A percentile compares a stretch with the other conserved stretches of the same genome.
These are phyloP conservation scores for Babesia bovis DNA, from an alignment of 169 alveolate genomes.

Conservation along the genomic window DNA sequence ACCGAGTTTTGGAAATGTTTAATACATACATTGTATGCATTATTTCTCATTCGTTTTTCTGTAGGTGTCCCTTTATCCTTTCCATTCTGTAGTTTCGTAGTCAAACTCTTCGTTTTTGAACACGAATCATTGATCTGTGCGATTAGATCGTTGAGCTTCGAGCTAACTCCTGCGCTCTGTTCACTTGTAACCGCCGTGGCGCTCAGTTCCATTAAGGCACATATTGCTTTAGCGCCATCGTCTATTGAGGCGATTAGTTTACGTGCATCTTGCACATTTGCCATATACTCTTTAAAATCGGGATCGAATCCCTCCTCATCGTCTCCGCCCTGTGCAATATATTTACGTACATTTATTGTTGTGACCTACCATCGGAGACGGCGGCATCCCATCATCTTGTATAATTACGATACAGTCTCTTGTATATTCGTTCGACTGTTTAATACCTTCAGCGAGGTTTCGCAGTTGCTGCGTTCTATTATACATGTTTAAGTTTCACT, in stretches of 20 bases:
- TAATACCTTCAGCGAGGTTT: conserved; percentile 28
- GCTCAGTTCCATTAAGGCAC: conserved; percentile 35
- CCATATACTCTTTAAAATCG: conserved; percentile 38
- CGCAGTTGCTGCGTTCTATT: conserved; percentile 60
- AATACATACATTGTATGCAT: conserved; percentile 58
- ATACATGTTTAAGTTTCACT: conserved; percentile 44
- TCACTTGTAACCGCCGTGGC: conserved; percentile 46
- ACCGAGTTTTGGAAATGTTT: conserved; percentile 66
- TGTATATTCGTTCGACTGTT: conserved; percentile 8
- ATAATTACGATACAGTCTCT: conserved; percentile 40
- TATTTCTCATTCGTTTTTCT: conserved; percentile 53
- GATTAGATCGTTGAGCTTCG: conserved; percentile 53
- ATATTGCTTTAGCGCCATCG: conserved; percentile 51
- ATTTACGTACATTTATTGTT: not conserved
- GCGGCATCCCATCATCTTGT: not conserved
- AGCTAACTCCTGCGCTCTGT: conserved; percentile 49
- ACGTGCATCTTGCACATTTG: conserved; percentile 24
- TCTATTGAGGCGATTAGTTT: conserved; percentile 36
- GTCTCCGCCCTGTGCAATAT: conserved; percentile 9
- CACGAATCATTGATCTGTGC: conserved; percentile 49
- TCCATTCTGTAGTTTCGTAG: conserved; percentile 10
- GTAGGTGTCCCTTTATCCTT: conserved; percentile 59
- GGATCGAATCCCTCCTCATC: conserved; percentile 20
- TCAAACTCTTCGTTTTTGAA: conserved; percentile 43
- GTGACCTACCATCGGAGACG: not conserved